A percentile compares a stretch with the other conserved stretches of the same genome.
phyloP scores from a whole-genome alignment of 1,284 basidiomycete species.

The Marasmius tenuissimus region DNA sequence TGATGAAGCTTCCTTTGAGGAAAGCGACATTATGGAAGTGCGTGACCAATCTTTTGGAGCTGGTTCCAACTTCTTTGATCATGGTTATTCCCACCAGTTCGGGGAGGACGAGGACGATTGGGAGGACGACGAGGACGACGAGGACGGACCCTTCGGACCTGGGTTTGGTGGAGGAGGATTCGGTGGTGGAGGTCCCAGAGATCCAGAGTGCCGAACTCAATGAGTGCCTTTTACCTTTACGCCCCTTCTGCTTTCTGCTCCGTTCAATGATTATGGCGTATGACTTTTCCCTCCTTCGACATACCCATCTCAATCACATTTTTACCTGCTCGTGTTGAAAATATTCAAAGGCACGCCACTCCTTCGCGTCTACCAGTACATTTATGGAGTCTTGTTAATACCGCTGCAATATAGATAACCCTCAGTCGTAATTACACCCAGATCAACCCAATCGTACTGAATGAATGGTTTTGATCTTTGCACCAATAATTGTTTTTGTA shows the following conservation, averaged over 20 bases:
- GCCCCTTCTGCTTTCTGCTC: conserved; percentile 5
- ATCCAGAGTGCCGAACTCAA: conserved; percentile 46
- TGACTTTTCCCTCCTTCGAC: background rate
- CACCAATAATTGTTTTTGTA: too few relatives aligned
- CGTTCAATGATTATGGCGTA: background rate
- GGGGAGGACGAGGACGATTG: conserved; percentile 71
- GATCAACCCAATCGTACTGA: too few relatives aligned
- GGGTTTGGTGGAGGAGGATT: conserved; percentile 30
- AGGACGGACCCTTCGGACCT: conserved; percentile 34
- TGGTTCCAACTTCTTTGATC: conserved; percentile 71
- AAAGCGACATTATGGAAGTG: conserved; percentile 77
- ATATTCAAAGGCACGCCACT: too few relatives aligned
- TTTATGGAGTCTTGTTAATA: too few relatives aligned
- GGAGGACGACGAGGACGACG: conserved; percentile 61
- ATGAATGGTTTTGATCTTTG: too few relatives aligned
- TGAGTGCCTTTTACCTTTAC: conserved; percentile 1
- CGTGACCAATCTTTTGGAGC: conserved; percentile 72
- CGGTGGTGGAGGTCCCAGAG: conserved; percentile 26
- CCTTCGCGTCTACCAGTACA: too few relatives aligned
- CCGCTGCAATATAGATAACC: too few relatives aligned
- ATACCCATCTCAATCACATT: background rate
- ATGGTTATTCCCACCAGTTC: conserved; percentile 66
- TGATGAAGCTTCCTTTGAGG: conserved; percentile 72
- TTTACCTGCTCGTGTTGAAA: background rate
- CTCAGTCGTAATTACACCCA: too few relatives aligned